Base-by-base conservation (phyloP, 2,329 filamentous ascomycete species). In the Cladorrhinum sp. region DNA sequence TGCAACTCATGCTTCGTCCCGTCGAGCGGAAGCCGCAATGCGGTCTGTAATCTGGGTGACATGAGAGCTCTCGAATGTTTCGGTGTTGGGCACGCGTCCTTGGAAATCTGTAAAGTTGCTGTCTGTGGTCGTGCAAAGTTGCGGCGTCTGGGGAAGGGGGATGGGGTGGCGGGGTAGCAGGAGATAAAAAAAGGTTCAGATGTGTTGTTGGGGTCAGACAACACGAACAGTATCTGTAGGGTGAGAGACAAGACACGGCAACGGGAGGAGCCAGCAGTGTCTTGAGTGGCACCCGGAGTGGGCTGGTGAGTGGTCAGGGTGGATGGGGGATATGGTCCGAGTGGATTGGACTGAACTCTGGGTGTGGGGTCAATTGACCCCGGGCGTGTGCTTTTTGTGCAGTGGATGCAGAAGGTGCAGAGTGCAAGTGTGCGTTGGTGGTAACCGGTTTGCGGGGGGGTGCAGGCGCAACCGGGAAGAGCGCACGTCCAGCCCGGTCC, bases 21-120 rank as follows among this genome's bases (percentile, higher is more conserved):
- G 68, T 83, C 77, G 30, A 84, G 78, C 50, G 82, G 82, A 60
- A 85, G 75, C 64, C 82, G 71, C 65, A 85, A 73, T 56, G 82
- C 80, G 42, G 42, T 46, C 72, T 80, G 83, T 58, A 85, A 75
- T 68, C 75, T 77, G 64, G 77, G 73, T 66, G 79, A 76, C 80
- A 81, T 82, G 70, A 53, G 58, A 53, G 39, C 18, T 16, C 42
- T n/a, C 23, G 54, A 20, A 33, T 21, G 57, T 48, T 33, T 54
- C 33, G 57, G 30, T 28, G 2, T 8, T 18, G 42, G 14, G 10
- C 7, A 50, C 4, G 46, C 14, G 7, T 4, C 3, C 4, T 3
- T 50, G 4, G 4, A 24, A 50, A 14, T 18, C 21, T n/a, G n/a
- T 7, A 16, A 9, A 16, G 46, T 50, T 18, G 46, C n/a, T n/a